Base-by-base conservation (phyloP, 306 rosid genomes). In the Vachellia collinsii region DNA sequence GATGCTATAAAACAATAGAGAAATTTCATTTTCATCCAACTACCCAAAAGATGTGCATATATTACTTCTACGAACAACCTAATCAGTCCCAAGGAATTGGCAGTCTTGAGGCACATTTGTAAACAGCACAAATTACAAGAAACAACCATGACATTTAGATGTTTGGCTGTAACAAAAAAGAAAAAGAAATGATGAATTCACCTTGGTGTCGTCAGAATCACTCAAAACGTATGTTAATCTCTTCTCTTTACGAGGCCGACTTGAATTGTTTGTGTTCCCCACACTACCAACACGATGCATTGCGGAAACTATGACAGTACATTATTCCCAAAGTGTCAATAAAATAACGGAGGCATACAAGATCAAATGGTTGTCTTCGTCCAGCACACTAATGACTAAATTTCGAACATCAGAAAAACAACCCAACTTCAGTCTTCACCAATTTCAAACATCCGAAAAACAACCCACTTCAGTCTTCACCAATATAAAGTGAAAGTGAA, bases 231-330 rank as follows among this genome's bases (percentile, higher is more conserved):
- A 93, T 2, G 97, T 86, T 74, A 93, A 82, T 83, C 97, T 86
- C 87, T 88, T 93, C 92, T 91, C 97, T 72, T 93, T 93, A 3
- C 94, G 93, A 77, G 90, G 91, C 44, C 97, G 93, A 66, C 83
- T 86, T 77, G 97, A 90, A 85, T 83, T 89, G 86, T 87, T 69
- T 79, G 92, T 83, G 77, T 90, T 93, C 73, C 97, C 94, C 41
- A 90, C 83, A 76, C 94, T 93, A 79, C 97, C 97, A 81, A 91
- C 97, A 41, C 94, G 97, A 87, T 89, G 97, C 97, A 93, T 93
- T 38, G 91, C 90, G 72, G 83, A 88, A 85, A 75, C 85, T 87
- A 69, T 86, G 51, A 75, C 36, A 53, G 54, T 59, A 17, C 56
- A 76, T 56, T 62, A 83, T 77, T 80, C 62, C 68, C 39, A 58